phyloP scores from a whole-genome alignment of 1,284 basidiomycete species.

The Leccinum fallax region DNA sequence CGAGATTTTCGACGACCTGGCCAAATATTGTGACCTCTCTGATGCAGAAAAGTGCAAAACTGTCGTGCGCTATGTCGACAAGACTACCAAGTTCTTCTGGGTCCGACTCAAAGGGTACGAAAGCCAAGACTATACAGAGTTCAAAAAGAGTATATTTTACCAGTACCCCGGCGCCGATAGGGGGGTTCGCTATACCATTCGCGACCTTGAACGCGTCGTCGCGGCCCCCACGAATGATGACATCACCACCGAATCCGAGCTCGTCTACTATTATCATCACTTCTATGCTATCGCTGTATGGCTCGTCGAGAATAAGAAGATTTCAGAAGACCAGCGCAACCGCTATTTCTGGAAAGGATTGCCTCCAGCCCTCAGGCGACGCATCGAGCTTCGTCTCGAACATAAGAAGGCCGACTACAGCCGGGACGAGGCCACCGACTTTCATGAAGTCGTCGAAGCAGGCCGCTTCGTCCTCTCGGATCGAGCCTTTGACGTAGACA shows the following conservation, averaged over 20 bases:
- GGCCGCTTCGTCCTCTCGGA: background rate
- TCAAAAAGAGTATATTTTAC: background rate
- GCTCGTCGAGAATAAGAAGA: conserved; percentile 14
- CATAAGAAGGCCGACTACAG: background rate
- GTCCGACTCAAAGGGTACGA: background rate
- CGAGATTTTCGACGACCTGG: conserved; percentile 10
- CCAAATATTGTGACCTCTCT: background rate
- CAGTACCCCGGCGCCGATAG: background rate
- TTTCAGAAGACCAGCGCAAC: background rate
- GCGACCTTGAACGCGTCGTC: background rate
- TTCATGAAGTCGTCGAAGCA: background rate
- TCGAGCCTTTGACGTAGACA: background rate
- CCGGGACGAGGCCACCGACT: background rate
- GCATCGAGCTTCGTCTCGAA: background rate
- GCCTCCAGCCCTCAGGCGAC: background rate
- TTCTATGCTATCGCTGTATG: conserved; percentile 8
- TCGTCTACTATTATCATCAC: conserved; percentile 5
- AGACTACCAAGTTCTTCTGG: conserved; percentile 1
- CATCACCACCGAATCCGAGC: conserved; percentile 7
- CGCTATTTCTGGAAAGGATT: background rate
- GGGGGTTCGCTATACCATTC: background rate
- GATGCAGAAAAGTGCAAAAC: conserved; percentile 12
- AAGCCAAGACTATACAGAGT: background rate
- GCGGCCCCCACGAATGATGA: background rate
- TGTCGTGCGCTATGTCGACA: conserved; percentile 7